Evolutionary conservation across 2,329 filamentous ascomycete genomes (phyloP).

Genomic region (Dothiorella sarmentorum): DNA sequence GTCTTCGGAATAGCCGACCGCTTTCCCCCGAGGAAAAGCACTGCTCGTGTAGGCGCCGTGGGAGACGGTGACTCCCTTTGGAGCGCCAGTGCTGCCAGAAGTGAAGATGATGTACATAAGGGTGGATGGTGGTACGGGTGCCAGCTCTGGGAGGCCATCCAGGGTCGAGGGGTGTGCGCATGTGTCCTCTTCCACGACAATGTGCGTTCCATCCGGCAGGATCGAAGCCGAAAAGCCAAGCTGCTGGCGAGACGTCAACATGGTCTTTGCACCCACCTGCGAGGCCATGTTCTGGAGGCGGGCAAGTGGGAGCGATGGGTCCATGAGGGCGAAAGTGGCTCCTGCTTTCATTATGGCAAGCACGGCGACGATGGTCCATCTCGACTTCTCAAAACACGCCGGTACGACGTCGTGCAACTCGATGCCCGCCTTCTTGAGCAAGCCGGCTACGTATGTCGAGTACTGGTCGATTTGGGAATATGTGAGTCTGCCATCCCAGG

Average conservation of each 20-base stretch:
- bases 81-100: slow-evolving; percentile 23
- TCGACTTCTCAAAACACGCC: slow-evolving; percentile 24
- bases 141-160: neutral
- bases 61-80: slow-evolving; percentile 26
- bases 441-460: slow-evolving; percentile 19
- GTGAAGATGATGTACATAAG: slow-evolving; percentile 37
- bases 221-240: slow-evolving; percentile 28
- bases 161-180: neutral
- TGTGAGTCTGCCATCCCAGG: slow-evolving; percentile 17
- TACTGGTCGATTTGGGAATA: slow-evolving; percentile 16
- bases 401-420: slow-evolving; percentile 23
- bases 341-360: slow-evolving; percentile 23
- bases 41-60: slow-evolving; percentile 25
- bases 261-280: neutral
- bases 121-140: neutral
- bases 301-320: slow-evolving; percentile 1
- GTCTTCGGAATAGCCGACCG: slow-evolving; percentile 31
- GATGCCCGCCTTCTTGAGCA: slow-evolving; percentile 31
- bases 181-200: neutral
- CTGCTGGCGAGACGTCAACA: slow-evolving; percentile 20
- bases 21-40: slow-evolving; percentile 32
- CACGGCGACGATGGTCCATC: slow-evolving; percentile 20
- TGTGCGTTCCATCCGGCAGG: slow-evolving; percentile 28
- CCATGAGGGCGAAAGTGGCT: slow-evolving; percentile 10
- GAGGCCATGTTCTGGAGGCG: slow-evolving; percentile 3